A percentile compares a stretch with the other conserved stretches of the same genome.
Evolutionary conservation across 371 early-diverging fungal species (phyloP).

Genomic region (Paraphysoderma sedebokerense): DNA sequence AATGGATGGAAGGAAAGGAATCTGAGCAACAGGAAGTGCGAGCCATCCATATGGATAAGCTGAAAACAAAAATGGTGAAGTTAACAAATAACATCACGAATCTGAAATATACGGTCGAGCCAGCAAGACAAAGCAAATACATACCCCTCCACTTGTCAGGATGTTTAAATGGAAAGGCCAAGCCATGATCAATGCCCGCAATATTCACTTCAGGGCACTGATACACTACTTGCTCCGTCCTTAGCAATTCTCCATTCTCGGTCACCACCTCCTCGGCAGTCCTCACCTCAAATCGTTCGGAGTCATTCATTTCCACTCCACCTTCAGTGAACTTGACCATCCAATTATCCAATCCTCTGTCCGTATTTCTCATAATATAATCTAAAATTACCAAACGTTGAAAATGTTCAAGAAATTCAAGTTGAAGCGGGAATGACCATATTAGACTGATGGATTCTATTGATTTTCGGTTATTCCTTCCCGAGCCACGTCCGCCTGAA

Average conservation of each 20-base stretch:
- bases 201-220: too few species aligned
- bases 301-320: background rate
- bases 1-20: slow-evolving; percentile 41
- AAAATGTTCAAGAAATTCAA: slow-evolving; percentile 64
- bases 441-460: too few species aligned
- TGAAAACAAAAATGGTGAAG: background rate
- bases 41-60: slow-evolving; percentile 83
- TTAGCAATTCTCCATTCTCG: too few species aligned
- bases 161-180: slow-evolving; percentile 66
- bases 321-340: slow-evolving; percentile 39
- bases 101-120: background rate
- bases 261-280: slow-evolving; percentile 6
- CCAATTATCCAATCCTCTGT: slow-evolving; percentile 82
- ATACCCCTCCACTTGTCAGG: slow-evolving; percentile 60
- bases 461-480: too few species aligned
- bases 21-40: slow-evolving; percentile 36
- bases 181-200: slow-evolving; percentile 82
- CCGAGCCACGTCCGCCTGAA: background rate
- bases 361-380: slow-evolving; percentile 81
- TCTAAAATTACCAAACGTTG: slow-evolving; percentile 70
- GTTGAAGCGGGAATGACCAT: too few species aligned
- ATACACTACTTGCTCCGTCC: too few species aligned
- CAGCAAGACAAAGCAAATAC: background rate
- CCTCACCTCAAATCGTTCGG: background rate
- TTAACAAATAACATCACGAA: background rate